Base-by-base conservation (phyloP, 495 filamentous ascomycete genomes). In the Penicillium turbatum region DNA sequence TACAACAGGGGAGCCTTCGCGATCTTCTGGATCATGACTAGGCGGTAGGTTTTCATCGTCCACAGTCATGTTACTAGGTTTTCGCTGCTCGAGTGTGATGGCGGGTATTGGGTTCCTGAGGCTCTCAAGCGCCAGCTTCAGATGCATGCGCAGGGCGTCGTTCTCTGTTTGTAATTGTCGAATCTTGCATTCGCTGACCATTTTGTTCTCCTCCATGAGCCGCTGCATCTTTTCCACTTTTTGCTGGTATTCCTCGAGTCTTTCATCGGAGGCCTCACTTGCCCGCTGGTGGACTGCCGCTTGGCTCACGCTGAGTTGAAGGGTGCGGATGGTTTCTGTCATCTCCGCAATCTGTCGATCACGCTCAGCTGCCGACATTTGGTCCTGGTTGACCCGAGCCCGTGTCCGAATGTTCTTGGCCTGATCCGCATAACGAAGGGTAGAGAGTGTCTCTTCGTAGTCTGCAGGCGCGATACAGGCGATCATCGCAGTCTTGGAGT, bases 401-500 rank as follows among this genome's bases (percentile, higher is more conserved):
- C 88, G 87, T n/a, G 90, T 97, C 61, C 92, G 90, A 70, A 98
- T 98, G 30, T 86, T 85, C 76, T 98, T 98, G 46, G 93, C 93
- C 72, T 97, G 95, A 72, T 97, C 92, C 29, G 93, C 93, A 70
- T 97, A 98, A 29, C 93, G 90, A 4, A 98, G 82, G 2, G 93
- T 98, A 5, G 88, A 93, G 3, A 98, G 84, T 0, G 93, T 97
- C 66, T 98, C 93, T 48, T 98, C 93, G 68, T 97, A 98, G 75
- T 98, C 93, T 1, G 86, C 85, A 0, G 93, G 93, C 6, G 91
- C 82, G 63, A 98, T 95, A 67, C 95, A 97, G 12, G 93, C 93
- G 55, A 98, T 97, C 93, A 98, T 98, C 36, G 93, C 93, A 6
- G 93, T 98, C 69, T 97, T 98, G 59, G 82, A 88, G 72, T 98